Evolutionary conservation across 306 rosid species (phyloP).

Genomic region (Pyrus betulifolia): DNA sequence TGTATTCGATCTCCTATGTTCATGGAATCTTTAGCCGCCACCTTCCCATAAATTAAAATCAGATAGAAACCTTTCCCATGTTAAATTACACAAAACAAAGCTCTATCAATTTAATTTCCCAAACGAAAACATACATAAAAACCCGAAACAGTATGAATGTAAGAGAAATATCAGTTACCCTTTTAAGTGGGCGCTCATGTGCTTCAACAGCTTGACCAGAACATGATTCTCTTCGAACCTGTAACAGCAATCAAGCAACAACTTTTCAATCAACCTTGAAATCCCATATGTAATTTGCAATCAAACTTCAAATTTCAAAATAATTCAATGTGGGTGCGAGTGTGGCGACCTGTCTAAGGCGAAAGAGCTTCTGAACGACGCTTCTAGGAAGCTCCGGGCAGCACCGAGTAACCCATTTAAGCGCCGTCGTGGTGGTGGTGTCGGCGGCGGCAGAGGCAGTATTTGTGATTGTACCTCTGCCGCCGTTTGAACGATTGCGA

Average conservation of each 20-base stretch:
- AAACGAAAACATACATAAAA: neutral
- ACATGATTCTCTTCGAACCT: conserved; percentile 59
- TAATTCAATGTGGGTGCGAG: neutral
- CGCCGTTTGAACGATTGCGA: neutral
- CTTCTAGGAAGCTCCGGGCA: conserved; percentile 73
- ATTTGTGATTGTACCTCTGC: neutral
- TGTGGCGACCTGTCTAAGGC: conserved; percentile 51
- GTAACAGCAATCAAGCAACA: neutral
- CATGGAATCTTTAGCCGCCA: conserved; percentile 63
- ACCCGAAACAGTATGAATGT: no score
- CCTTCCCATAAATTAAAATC: conserved; percentile 32
- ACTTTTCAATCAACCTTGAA: neutral
- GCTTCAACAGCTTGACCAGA: conserved; percentile 11
- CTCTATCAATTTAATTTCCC: neutral
- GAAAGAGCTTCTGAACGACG: conserved; percentile 88
- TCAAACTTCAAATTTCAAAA: neutral
- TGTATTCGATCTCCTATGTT: conserved; percentile 55
- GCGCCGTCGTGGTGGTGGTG: conserved; percentile 45
- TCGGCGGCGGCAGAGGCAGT: neutral
- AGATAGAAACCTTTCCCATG: conserved; percentile 4
- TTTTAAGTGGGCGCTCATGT: conserved; percentile 29
- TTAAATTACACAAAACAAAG: neutral
- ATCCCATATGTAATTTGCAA: neutral
- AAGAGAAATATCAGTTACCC: conserved; percentile 29
- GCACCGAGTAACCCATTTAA: conserved; percentile 72